These are phyloP conservation scores for Lotus japonicus DNA, from an alignment of 306 rosid species.

Conservation along the genomic window DNA sequence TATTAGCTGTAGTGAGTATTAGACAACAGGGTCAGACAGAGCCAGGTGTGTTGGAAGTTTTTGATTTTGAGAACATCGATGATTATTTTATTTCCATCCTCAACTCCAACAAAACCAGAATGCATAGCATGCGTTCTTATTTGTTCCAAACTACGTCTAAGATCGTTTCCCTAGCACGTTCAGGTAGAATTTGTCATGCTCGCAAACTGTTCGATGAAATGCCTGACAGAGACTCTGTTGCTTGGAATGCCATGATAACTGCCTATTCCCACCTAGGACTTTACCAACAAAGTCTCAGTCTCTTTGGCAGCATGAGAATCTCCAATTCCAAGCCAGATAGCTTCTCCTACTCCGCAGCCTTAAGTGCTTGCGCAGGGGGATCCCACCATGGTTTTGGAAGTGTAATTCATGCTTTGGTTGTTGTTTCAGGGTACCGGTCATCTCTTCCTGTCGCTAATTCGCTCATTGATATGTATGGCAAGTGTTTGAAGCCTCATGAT, in stretches of 20 bases:
- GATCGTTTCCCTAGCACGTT: slow-evolving; percentile 24
- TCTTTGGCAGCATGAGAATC: slow-evolving; percentile 49
- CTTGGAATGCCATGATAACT: slow-evolving; percentile 78
- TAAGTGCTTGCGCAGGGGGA: slow-evolving; percentile 51
- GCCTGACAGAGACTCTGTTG: slow-evolving; percentile 48
- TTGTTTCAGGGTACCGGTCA: slow-evolving; percentile 45
- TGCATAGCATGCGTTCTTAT: slow-evolving; percentile 39
- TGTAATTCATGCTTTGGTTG: slow-evolving; percentile 44
- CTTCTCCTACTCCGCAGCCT: slow-evolving; percentile 56
- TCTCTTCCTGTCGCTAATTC: slow-evolving; percentile 55
- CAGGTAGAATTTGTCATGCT: slow-evolving; percentile 47
- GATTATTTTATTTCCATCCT: not conserved
- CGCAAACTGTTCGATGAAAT: slow-evolving; percentile 66
- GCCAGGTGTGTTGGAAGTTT: not conserved
- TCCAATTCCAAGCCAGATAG: slow-evolving; percentile 35
- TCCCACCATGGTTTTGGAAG: slow-evolving; percentile 32
- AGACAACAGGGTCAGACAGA: not conserved
- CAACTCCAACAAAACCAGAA: not conserved
- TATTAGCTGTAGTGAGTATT: too few species aligned
- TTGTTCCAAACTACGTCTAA: slow-evolving; percentile 51
- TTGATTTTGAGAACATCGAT: too few species aligned
- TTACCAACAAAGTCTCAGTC: slow-evolving; percentile 42
- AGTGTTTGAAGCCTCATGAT: slow-evolving; percentile 46
- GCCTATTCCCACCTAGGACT: slow-evolving; percentile 49
- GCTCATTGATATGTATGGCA: slow-evolving; percentile 72